These are phyloP conservation scores for Scutellaria galericulata DNA, from an alignment of 257 asterid species.

Conservation along the genomic window DNA sequence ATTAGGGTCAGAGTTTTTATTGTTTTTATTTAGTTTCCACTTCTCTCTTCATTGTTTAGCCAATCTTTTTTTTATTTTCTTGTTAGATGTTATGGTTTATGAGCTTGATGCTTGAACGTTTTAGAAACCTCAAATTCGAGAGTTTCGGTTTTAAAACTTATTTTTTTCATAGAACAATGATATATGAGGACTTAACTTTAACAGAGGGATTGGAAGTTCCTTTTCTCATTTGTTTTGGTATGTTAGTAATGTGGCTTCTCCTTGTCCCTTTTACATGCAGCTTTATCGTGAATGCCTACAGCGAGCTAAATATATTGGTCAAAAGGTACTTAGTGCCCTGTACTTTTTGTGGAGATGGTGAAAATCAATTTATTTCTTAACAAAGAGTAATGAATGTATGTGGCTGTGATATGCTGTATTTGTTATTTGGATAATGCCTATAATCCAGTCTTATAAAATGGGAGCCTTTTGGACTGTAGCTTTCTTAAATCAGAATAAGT, in stretches of 20 bases:
- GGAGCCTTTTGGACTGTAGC: background rate
- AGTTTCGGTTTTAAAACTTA: too few relatives aligned
- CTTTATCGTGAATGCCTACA: conserved; percentile 91
- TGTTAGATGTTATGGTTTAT: conserved; percentile 19
- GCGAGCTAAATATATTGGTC: conserved; percentile 88
- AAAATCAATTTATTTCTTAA: background rate
- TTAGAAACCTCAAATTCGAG: background rate
- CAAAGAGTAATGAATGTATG: background rate
- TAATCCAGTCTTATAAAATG: background rate
- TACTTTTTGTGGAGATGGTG: conserved; percentile 2
- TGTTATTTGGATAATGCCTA: background rate
- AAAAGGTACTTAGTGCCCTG: conserved; percentile 56
- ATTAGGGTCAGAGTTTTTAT: conserved; percentile 59
- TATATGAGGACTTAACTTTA: background rate
- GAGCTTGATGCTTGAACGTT: conserved; percentile 7
- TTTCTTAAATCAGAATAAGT: conserved; percentile 6
- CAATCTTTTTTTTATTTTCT: background rate
- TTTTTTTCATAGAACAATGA: too few relatives aligned
- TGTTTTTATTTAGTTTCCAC: conserved; percentile 21
- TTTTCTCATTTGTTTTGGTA: background rate
- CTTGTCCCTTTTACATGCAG: conserved; percentile 48
- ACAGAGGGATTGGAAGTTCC: background rate
- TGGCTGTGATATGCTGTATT: conserved; percentile 20
- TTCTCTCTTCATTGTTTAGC: background rate
- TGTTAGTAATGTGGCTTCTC: background rate